A percentile compares a stretch with the other conserved stretches of the same genome.
These are phyloP conservation scores for Yamadazyma kitorensis DNA, from an alignment of 805 yeast species.

Conservation along the genomic window DNA sequence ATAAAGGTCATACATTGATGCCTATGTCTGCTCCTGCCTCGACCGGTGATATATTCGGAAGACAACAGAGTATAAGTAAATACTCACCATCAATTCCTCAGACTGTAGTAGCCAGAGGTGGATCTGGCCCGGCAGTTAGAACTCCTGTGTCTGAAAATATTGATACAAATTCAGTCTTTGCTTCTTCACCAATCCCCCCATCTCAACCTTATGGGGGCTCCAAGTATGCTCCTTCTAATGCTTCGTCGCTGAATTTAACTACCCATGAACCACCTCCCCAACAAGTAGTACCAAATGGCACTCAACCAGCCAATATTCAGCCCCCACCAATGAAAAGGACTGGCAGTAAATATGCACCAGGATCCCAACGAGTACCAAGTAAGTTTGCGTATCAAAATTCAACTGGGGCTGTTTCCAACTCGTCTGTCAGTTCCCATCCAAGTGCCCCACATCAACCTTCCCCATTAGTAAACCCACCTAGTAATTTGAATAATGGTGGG, in stretches of 20 bases:
- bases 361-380: slow-evolving; percentile 1
- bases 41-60: too few species aligned
- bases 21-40: slow-evolving; percentile 1
- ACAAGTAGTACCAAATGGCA: slow-evolving; percentile 1
- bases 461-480: not conserved
- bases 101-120: too few species aligned
- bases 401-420: slow-evolving; percentile 7
- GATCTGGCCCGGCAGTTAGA: slow-evolving; percentile 3
- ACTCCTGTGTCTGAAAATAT: slow-evolving; percentile 10
- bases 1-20: too few species aligned
- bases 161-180: slow-evolving; percentile 10
- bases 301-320: not conserved
- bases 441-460: slow-evolving; percentile 1
- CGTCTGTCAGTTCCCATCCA: slow-evolving; percentile 14
- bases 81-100: slow-evolving; percentile 8
- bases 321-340: slow-evolving; percentile 10
- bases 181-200: slow-evolving; percentile 6
- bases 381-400: slow-evolving; percentile 11
- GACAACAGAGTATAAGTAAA: too few species aligned
- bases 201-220: not conserved
- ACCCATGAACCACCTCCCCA: not conserved
- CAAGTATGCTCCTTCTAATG: slow-evolving; percentile 21
- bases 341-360: slow-evolving; percentile 13
- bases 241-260: slow-evolving; percentile 18
- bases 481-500: too few species aligned